Evolutionary conservation across 805 yeast species (phyloP).

Genomic region (Cyberlindnera xishuangbannaensis): DNA sequence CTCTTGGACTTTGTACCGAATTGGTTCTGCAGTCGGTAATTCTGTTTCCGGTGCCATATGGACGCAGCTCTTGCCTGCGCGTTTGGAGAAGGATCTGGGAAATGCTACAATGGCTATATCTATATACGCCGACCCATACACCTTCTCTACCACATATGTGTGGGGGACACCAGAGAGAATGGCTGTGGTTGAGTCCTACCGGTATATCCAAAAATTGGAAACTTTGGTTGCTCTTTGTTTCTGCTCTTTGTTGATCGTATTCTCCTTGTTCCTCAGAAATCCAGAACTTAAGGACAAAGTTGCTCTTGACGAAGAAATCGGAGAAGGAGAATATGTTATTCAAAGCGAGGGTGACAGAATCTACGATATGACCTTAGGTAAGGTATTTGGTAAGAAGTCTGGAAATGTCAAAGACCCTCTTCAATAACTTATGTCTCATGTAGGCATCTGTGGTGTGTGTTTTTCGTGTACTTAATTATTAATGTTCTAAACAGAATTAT

Average conservation of each 20-base stretch:
- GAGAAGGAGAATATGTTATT: constrained; percentile 19
- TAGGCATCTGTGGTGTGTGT: too few relatives aligned
- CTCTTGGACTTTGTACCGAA: constrained; percentile 48
- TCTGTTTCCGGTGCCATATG: constrained; percentile 67
- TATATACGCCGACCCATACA: constrained; percentile 51
- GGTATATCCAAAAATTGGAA: constrained; percentile 52
- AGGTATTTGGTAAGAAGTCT: not conserved
- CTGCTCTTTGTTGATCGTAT: constrained; percentile 43
- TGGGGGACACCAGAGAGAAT: constrained; percentile 63
- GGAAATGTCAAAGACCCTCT: not conserved
- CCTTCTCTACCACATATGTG: constrained; percentile 39
- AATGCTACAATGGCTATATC: constrained; percentile 34
- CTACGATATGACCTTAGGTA: constrained; percentile 6
- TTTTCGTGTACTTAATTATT: too few relatives aligned
- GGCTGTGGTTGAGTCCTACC: constrained; percentile 53
- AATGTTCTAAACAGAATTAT: too few relatives aligned
- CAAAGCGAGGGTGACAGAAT: constrained; percentile 5
- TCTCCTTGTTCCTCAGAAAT: constrained; percentile 47
- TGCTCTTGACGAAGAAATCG: constrained; percentile 22
- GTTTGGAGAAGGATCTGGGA: constrained; percentile 30
- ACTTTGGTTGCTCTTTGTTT: constrained; percentile 47
- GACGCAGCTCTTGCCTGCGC: constrained; percentile 51
- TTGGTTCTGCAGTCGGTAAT: constrained; percentile 60
- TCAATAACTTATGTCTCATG: too few relatives aligned
- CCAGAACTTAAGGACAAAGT: constrained; percentile 33